Evolutionary conservation across 108 stramenopile genomes (phyloP), one percentile per base, ranked within the genome.

Genomic region (Nitzschia sp.): DNA sequence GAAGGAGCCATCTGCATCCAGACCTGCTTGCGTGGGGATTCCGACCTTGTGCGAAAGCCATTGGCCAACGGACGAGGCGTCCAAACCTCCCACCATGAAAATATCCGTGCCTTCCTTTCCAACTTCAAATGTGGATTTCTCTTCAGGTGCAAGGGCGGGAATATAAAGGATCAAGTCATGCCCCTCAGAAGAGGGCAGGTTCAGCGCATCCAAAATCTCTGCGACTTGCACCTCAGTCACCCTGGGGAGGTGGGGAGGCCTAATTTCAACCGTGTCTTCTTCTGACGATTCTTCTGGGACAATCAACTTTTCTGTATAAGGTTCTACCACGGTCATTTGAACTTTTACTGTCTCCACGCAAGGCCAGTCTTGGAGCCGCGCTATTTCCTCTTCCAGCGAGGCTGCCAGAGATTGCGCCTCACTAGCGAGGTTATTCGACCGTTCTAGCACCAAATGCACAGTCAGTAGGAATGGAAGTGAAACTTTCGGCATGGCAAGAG

Each of bases 41-140:
- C 60, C 60, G 32, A 61, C 33, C 25, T 38, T 61, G 8, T 45
- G n/a, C 16, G 60, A 31, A 36, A 61, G 26, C 60, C 60, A 61
- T 25, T 61, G 60, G 23, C 45, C 38, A 1, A 61, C 41, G 1
- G 41, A n/a, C 21, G 26, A 2, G 6, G 3, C 13, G 32, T 61
- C 60, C 41, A 17, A 61, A 15, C 60, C 60, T 15, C 48, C 48
- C 48, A 50, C 48, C 48, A 50, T 50, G 48, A 50, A 16, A 11
- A 50, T 4, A 8, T 50, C 16, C 9, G 48, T n/a, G 17, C 19
- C 4, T n/a, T 50, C 48, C 13, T 6, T 13, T 9, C 38, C 38
- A 8, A 50, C 48, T 16, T 50, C 17, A 21, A 50, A 50, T 8
- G 17, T 50, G 4, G 13, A 22, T 5, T 4, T 22, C 19, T 50